Percentiles rank a stretch among this genome's conserved stretches.
These are phyloP conservation scores for Batrachochytrium dendrobatidis DNA, from an alignment of 371 early-diverging fungal species.

Conservation along the genomic window DNA sequence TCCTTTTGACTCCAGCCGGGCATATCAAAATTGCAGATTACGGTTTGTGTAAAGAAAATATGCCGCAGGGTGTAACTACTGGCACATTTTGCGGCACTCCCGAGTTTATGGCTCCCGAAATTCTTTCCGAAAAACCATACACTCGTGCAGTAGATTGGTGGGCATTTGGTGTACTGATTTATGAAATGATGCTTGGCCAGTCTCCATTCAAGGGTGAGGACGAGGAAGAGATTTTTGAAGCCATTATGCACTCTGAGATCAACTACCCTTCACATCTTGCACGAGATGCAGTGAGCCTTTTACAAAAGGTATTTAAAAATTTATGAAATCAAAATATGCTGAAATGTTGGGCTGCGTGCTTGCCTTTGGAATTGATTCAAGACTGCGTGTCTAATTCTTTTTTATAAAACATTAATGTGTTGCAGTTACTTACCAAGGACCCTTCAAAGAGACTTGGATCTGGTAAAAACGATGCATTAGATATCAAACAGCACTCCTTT, in stretches of 20 bases:
- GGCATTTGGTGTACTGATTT: conserved; percentile 97
- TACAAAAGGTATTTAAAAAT: conserved; percentile 58
- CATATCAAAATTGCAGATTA: conserved; percentile 99
- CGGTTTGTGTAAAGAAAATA: conserved; percentile 95
- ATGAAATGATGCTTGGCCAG: conserved; percentile 93
- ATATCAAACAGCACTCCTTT: conserved; percentile 89
- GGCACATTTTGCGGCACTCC: conserved; percentile 98
- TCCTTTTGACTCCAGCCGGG: conserved; percentile 85
- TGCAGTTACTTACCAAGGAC: conserved; percentile 76
- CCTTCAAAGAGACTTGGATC: conserved; percentile 79
- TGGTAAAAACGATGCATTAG: conserved; percentile 72
- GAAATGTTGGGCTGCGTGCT: neutral
- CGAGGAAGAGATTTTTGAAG: conserved; percentile 92
- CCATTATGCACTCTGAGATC: conserved; percentile 88
- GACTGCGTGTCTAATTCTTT: conserved; percentile 4
- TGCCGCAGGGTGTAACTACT: conserved; percentile 79
- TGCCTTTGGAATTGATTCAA: neutral
- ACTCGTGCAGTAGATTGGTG: conserved; percentile 97
- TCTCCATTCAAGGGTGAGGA: conserved; percentile 91
- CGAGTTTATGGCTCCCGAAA: conserved; percentile 99
- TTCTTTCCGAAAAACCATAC: conserved; percentile 85
- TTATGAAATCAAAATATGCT: neutral
- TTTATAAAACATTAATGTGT: conserved; percentile 9
- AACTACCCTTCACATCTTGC: conserved; percentile 84
- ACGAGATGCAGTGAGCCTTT: conserved; percentile 76